phyloP scores from a whole-genome alignment of 2,329 filamentous ascomycete genomes.

The Zopfia rhizophila region DNA sequence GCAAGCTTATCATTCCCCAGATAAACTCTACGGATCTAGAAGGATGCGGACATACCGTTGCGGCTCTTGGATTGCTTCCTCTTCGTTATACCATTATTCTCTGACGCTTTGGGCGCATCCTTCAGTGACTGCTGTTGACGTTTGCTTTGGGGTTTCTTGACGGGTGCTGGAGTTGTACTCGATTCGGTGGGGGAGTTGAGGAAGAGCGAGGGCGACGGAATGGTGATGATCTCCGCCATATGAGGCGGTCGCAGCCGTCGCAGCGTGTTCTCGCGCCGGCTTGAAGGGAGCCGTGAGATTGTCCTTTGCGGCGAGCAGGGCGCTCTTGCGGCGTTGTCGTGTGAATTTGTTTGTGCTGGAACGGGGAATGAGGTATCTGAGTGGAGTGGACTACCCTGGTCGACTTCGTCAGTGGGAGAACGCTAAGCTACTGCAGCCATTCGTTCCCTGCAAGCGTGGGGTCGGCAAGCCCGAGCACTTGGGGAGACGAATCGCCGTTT shows the following conservation, averaged over 20 bases:
- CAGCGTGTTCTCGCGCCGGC: slow-evolving; percentile 27
- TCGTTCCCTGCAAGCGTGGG: no score
- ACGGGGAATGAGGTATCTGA: no score
- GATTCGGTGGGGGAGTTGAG: slow-evolving; percentile 49
- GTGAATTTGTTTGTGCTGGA: no score
- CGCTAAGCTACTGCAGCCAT: no score
- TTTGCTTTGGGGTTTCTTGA: slow-evolving; percentile 39
- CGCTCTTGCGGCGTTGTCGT: no score
- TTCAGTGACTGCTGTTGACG: slow-evolving; percentile 36
- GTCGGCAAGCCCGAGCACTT: no score
- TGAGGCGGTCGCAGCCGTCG: slow-evolving; percentile 25
- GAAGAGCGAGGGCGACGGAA: slow-evolving; percentile 68
- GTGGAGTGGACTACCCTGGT: no score
- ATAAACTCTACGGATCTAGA: slow-evolving; percentile 23
- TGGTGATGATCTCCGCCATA: slow-evolving; percentile 67
- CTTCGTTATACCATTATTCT: slow-evolving; percentile 60
- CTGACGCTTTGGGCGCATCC: slow-evolving; percentile 33
- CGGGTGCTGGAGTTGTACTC: slow-evolving; percentile 25
- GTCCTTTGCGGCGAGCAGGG: no score
- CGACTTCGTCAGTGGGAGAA: no score
- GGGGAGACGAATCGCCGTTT: no score
- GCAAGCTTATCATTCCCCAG: slow-evolving; percentile 26
- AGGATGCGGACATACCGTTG: slow-evolving; percentile 68
- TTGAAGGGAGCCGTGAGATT: slow-evolving; percentile 13
- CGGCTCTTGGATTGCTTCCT: slow-evolving; percentile 80